phyloP scores from a whole-genome alignment of 2,329 filamentous ascomycete genomes.

The Lachnellula hyalina region DNA sequence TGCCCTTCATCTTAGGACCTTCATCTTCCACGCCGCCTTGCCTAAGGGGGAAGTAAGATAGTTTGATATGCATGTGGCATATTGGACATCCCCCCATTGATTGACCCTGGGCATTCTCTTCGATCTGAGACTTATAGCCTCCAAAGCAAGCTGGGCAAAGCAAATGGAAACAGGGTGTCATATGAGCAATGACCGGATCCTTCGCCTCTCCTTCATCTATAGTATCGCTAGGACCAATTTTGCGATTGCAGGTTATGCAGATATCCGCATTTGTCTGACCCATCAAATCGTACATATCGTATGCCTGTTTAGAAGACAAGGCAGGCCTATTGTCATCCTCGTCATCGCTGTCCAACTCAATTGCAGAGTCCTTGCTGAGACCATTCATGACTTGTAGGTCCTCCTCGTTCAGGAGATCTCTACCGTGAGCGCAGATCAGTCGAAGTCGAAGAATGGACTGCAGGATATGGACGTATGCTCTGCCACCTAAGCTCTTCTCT shows the following conservation, averaged over 20 bases:
- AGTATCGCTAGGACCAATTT: conserved; percentile 53
- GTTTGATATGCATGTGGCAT: conserved; percentile 60
- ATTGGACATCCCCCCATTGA: conserved; percentile 53
- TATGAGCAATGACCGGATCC: conserved; percentile 64
- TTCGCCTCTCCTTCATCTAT: conserved; percentile 52
- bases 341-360: conserved; percentile 78
- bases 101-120: conserved; percentile 37
- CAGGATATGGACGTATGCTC: conserved; percentile 88
- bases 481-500: conserved; percentile 68
- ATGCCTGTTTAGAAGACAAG: conserved; percentile 67
- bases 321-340: conserved; percentile 45
- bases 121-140: conserved; percentile 50
- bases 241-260: conserved; percentile 65
- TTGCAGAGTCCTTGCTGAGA: conserved; percentile 76
- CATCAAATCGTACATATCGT: conserved; percentile 81
- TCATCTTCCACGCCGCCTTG: conserved; percentile 33
- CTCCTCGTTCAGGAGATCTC: conserved; percentile 78
- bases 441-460: conserved; percentile 87
- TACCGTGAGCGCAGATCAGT: conserved; percentile 89
- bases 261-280: conserved; percentile 71
- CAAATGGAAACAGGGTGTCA: conserved; percentile 84
- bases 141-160: conserved; percentile 71
- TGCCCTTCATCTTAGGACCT: conserved; percentile 23
- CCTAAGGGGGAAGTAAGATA: conserved; percentile 63
- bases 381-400: conserved; percentile 78